Base-by-base conservation (phyloP, 345 rosid genomes). In the Euphorbia lathyris region DNA sequence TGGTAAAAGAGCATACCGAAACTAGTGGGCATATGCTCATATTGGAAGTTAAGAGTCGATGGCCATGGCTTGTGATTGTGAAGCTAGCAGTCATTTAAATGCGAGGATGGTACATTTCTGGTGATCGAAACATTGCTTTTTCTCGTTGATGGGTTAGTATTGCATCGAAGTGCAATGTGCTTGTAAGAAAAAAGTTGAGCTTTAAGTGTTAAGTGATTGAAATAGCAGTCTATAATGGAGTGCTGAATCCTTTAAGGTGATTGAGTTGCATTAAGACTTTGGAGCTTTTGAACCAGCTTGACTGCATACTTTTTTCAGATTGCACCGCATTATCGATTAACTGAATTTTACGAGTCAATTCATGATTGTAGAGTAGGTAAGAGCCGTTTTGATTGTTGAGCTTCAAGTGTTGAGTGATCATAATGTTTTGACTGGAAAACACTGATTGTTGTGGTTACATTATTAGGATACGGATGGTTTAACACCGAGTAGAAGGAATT, bases 121-220 rank as follows among this genome's bases (percentile, higher is more conserved):
- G 42, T 26, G 13, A 34, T 52, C 27, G 17, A 51, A 34, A 19
- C 55, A n/a, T 29, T 42, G 52, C 17, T 16, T 40, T 23, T 20
- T 43, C 16, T 25, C 25, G 20, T 63, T 17, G 20, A 34, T 47
- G 7, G 22, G 36, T 4, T 11, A 26, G 50, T 34, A 3, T 27
- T 69, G 56, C 66, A 70, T 16, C n/a, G 50, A 62, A 56, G 16
- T 51, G 51, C 58, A 56, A 38, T 38, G 22, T 53, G 2, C 10
- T 11, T 26, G 8, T 50, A 32, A 63, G 16, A 43, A 64, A 26
- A 57, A 57, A 48, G n/a, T 11, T 50, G 60, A 47, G 59, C 19
- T 32, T 57, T 65, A 23, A 50, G 34, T 59, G 58, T 32, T 23
- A n/a, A n/a, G n/a, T n/a, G n/a, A n/a, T n/a, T n/a, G n/a, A n/a